phyloP scores from a whole-genome alignment of 2,329 filamentous ascomycete species.

The Dactylellina haptotyla region DNA sequence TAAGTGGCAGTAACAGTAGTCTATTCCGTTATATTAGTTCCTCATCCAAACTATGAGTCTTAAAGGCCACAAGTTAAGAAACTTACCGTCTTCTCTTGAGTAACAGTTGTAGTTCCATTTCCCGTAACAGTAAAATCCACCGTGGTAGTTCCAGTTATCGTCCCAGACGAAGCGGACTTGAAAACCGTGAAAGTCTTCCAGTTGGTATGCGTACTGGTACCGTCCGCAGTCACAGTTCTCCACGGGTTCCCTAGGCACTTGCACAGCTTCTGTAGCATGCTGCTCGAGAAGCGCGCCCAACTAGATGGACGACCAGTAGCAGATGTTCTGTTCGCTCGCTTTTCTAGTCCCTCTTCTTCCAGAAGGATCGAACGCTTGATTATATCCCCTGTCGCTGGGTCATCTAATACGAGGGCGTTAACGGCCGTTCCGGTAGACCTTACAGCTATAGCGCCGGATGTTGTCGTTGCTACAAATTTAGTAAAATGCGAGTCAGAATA shows the following conservation, averaged over 20 bases:
- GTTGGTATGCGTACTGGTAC: constrained; percentile 2
- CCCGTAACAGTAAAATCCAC: constrained; percentile 9
- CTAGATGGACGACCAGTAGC: not conserved
- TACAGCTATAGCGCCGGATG: not conserved
- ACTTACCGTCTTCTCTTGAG: constrained; percentile 23
- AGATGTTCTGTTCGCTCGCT: not conserved
- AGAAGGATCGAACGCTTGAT: too few relatives aligned
- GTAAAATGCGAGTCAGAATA: too few relatives aligned
- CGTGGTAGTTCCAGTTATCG: not conserved
- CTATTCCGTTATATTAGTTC: not conserved
- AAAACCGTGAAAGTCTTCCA: constrained; percentile 17
- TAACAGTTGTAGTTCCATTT: constrained; percentile 11
- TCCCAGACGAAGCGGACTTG: not conserved
- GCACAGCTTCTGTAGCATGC: constrained; percentile 14
- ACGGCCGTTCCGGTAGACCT: not conserved
- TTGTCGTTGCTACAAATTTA: not conserved
- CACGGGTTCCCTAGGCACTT: constrained; percentile 28
- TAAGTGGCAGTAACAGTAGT: constrained; percentile 8
- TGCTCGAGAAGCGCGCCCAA: constrained; percentile 12
- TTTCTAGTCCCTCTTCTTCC: not conserved
- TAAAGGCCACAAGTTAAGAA: not conserved
- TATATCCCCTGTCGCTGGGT: not conserved
- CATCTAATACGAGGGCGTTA: not conserved
- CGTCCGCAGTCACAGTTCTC: constrained; percentile 17
- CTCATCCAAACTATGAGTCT: not conserved